These are phyloP conservation scores for Paramecium primaurelia DNA, from an alignment of 73 alveolate genomes.

Conservation along the genomic window DNA sequence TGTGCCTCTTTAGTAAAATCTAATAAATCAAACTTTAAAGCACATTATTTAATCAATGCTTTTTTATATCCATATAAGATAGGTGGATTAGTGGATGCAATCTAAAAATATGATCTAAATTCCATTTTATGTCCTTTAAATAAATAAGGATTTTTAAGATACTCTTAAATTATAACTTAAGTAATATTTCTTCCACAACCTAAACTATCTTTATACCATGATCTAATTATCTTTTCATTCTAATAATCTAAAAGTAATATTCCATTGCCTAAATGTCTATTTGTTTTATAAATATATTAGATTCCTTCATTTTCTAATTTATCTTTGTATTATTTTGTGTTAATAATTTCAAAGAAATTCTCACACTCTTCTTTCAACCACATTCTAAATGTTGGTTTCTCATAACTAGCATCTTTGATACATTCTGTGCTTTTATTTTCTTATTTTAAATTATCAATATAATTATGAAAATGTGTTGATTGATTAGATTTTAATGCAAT, in stretches of 20 bases:
- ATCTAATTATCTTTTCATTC: conserved; percentile 11
- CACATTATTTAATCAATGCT: conserved; percentile 36
- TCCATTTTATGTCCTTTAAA: conserved; percentile 45
- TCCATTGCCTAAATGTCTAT: conserved; percentile 41
- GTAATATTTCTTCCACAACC: background rate
- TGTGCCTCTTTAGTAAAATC: conserved; percentile 43
- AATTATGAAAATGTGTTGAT: conserved; percentile 39
- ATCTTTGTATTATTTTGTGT: background rate
- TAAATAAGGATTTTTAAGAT: conserved; percentile 31
- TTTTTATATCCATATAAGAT: conserved; percentile 27
- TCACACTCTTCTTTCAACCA: conserved; percentile 14
- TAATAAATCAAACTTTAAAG: conserved; percentile 21
- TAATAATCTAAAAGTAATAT: conserved; percentile 5
- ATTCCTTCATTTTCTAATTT: background rate
- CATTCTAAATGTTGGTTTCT: conserved; percentile 47
- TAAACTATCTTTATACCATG: conserved; percentile 3
- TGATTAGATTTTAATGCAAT: conserved; percentile 27
- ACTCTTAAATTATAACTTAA: background rate
- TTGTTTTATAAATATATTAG: conserved; percentile 6
- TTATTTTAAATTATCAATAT: background rate
- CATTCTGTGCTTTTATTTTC: background rate
- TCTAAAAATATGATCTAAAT: conserved; percentile 42
- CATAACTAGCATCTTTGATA: conserved; percentile 36
- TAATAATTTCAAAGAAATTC: background rate
- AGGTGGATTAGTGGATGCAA: conserved; percentile 42